Conservation (phyloP, 2,329 filamentous ascomycete genomes). For the Trichoderma sp. region DNA sequence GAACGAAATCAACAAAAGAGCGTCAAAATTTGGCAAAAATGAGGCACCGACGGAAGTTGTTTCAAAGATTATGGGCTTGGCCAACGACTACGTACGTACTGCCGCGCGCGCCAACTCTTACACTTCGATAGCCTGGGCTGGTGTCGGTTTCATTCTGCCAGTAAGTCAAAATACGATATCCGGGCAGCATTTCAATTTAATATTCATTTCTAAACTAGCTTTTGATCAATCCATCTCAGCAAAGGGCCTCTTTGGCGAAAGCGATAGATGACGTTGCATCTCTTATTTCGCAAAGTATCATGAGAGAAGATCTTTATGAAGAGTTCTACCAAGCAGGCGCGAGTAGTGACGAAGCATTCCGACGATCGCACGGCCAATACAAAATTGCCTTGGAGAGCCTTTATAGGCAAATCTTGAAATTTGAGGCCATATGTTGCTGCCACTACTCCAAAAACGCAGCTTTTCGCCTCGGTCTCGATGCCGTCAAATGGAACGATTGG, state of each 20-base stretch:
- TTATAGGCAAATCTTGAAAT: not conserved
- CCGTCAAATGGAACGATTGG: not conserved
- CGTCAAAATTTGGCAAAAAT: not conserved
- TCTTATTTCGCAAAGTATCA: not conserved
- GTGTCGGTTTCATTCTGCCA: not conserved
- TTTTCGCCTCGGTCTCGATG: not conserved
- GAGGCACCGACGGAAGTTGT: not conserved
- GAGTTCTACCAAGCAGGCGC: not conserved
- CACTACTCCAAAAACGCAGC: not conserved
- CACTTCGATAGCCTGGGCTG: conserved; percentile 2
- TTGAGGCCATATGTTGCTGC: not conserved
- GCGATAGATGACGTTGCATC: not conserved
- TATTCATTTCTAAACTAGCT: not conserved
- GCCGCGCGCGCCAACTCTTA: not conserved
- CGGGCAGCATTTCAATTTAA: rapidly evolving
- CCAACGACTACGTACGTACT: not conserved
- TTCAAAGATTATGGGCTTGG: not conserved
- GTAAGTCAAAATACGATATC: not conserved
- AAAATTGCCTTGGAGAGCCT: not conserved
- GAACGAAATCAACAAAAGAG: not conserved
- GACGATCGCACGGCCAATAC: not conserved
- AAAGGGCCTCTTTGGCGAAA: not conserved
- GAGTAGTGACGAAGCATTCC: not conserved
- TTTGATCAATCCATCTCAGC: not conserved
- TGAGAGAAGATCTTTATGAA: not conserved